These are phyloP conservation scores for Onygena corvina DNA, from an alignment of 2,329 filamentous ascomycete genomes.

Conservation along the genomic window DNA sequence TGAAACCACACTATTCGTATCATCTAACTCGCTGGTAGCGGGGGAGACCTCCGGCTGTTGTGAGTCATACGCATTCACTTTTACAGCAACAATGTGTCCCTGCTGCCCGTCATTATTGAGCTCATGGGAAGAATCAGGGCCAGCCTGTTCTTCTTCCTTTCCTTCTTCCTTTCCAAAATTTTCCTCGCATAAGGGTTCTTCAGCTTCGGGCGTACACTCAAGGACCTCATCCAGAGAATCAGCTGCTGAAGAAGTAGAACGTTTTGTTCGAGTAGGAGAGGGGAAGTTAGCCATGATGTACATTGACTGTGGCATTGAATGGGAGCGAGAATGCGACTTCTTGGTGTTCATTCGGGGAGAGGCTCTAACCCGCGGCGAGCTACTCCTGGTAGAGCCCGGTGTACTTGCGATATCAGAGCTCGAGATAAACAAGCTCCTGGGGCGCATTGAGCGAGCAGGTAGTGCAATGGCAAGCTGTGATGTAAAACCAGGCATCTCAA, in stretches of 20 bases:
- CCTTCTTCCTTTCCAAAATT: neutral
- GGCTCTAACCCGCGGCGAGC: conserved; percentile 21
- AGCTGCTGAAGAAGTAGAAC: neutral
- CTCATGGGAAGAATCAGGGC: conserved; percentile 8
- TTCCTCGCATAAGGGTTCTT: conserved; percentile 20
- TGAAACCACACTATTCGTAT: conserved; percentile 8
- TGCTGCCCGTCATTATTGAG: neutral
- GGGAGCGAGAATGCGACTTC: conserved; percentile 10
- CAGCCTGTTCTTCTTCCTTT: conserved; percentile 9
- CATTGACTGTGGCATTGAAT: conserved; percentile 10
- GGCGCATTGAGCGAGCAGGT: conserved; percentile 22
- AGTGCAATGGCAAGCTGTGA: conserved; percentile 17
- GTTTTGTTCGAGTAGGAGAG: neutral
- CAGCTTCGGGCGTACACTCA: conserved; percentile 31
- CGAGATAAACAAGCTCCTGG: conserved; percentile 32
- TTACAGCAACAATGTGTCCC: neutral
- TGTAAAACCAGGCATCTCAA: conserved; percentile 62
- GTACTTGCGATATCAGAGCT: conserved; percentile 17
- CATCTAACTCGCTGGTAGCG: neutral
- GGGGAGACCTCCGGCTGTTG: conserved; percentile 6
- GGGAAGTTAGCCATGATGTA: neutral
- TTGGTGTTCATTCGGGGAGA: conserved; percentile 20
- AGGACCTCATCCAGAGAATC: conserved; percentile 16
- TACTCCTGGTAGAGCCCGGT: conserved; percentile 4
- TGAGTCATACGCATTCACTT: neutral